Conservation (phyloP, 495 filamentous ascomycete species). For the Penicillium soppii region DNA sequence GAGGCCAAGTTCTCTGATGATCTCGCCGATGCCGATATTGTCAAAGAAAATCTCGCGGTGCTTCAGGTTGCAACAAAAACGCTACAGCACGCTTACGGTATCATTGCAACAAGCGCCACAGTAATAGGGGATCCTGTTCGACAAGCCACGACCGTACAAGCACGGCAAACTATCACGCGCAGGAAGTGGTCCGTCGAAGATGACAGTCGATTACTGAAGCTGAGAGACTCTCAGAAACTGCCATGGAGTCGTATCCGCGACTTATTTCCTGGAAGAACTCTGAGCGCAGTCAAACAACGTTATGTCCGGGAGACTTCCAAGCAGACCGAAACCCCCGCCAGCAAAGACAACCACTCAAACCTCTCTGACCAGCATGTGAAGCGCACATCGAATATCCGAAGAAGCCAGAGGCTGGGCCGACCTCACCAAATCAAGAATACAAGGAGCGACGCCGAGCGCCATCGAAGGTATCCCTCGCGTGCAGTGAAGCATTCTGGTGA, state of each 20-base stretch:
- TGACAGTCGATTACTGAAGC: neutral
- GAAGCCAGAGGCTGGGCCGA: no score
- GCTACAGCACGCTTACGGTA: neutral
- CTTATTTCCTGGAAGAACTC: neutral
- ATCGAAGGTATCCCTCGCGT: no score
- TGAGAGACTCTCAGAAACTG: constrained; percentile 4
- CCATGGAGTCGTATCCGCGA: neutral
- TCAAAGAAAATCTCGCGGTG: constrained; percentile 5
- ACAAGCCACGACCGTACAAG: constrained; percentile 1
- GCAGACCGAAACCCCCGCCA: no score
- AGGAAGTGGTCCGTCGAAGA: neutral
- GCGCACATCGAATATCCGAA: no score
- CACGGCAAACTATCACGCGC: neutral
- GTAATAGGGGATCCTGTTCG: neutral
- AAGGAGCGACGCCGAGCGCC: no score
- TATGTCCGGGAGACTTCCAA: no score
- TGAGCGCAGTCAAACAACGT: constrained; percentile 2
- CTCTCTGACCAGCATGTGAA: no score
- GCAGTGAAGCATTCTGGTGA: no score
- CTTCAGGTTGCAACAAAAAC: neutral
- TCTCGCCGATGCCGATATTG: neutral
- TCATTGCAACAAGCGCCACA: constrained; percentile 1
- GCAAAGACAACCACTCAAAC: no score
- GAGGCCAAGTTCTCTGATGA: constrained; percentile 5
- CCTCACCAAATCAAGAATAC: no score